Base-by-base conservation (phyloP, 176 grass and related monocot genomes). In the Avena insularis region DNA sequence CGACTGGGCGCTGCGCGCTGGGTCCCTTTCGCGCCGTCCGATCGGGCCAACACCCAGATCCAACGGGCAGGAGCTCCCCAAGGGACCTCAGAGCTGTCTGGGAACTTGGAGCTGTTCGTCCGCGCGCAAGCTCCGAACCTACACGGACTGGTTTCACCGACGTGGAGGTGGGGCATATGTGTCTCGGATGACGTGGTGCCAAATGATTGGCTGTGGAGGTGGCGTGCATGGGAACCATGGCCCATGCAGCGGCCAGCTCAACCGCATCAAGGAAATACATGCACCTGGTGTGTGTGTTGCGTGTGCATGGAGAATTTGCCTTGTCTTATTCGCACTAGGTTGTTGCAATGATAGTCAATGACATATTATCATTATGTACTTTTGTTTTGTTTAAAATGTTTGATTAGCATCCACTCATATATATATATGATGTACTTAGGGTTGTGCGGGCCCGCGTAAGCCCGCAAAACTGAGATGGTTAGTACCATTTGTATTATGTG, bases 1-100 rank as follows among this genome's bases (percentile, higher is more conserved):
- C 85, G 90, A 87, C 85, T 66, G 47, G 6, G 81, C 48, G 35
- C 56, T n/a, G 38, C n/a, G 50, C 20, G 59, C 29, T 68, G 46
- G 31, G 54, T 57, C 35, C 9, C 67, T 68, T 36, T 0, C 2
- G 1, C 7, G 0, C 46, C 86, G 86, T 88, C 54, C 33, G 82
- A 91, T 88, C 2, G 25, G 14, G 17, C 0, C 48, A 8, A 4
- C 13, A 20, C 2, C 9, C 0, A 6, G 16, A 85, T 91, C 86
- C 1, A 19, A 78, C 82, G 61, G 27, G 9, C 4, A 0, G 3
- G 1, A 1, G 62, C 11, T 33, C 50, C 51, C 12, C 8, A 21
- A 15, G 40, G 50, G 6, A n/a, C 29, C 38, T 0, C 4, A 4
- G 14, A 2, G 48, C 58, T 62, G 43, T n/a, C 33, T 19, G 3